Percentiles rank a stretch among this genome's conserved stretches.
Evolutionary conservation across 345 rosid genomes (phyloP).

Genomic region (Salix udensis): DNA sequence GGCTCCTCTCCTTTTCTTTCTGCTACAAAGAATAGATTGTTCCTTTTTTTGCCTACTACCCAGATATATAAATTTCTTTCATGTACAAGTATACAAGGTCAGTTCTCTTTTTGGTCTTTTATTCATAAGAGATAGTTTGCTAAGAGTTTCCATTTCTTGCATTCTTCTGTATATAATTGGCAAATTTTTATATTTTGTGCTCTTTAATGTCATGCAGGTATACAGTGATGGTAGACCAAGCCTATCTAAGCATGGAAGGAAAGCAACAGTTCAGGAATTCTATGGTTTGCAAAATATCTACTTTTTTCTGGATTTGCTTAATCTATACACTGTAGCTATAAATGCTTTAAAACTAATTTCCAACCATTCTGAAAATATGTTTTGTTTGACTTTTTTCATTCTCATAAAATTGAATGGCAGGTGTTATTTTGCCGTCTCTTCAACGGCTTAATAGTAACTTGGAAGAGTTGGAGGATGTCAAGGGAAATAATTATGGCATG

Average conservation of each 20-base stretch:
- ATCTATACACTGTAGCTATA: background rate
- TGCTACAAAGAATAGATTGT: conserved; percentile 80
- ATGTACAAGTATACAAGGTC: conserved; percentile 80
- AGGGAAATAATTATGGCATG: conserved; percentile 22
- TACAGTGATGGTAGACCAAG: conserved; percentile 53
- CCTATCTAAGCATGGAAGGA: conserved; percentile 62
- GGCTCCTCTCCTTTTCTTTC: conserved; percentile 72
- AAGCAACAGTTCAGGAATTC: conserved; percentile 82
- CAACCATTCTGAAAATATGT: background rate
- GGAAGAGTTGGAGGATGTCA: conserved; percentile 38
- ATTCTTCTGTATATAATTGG: background rate
- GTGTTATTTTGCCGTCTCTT: conserved; percentile 85
- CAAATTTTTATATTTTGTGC: conserved; percentile 9
- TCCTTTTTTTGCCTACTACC: conserved; percentile 79
- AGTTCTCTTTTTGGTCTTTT: conserved; percentile 16
- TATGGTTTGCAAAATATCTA: conserved; percentile 47
- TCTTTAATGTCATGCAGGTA: conserved; percentile 40
- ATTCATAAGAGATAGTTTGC: background rate
- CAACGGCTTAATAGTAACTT: conserved; percentile 57
- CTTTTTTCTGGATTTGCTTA: background rate
- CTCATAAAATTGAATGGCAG: conserved; percentile 31
- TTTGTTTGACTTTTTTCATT: background rate
- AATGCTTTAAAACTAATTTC: background rate
- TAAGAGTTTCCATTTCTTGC: background rate
- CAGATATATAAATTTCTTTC: conserved; percentile 76